Base-by-base conservation (phyloP, 495 filamentous ascomycete species). In the Aspergillus homomorphus region DNA sequence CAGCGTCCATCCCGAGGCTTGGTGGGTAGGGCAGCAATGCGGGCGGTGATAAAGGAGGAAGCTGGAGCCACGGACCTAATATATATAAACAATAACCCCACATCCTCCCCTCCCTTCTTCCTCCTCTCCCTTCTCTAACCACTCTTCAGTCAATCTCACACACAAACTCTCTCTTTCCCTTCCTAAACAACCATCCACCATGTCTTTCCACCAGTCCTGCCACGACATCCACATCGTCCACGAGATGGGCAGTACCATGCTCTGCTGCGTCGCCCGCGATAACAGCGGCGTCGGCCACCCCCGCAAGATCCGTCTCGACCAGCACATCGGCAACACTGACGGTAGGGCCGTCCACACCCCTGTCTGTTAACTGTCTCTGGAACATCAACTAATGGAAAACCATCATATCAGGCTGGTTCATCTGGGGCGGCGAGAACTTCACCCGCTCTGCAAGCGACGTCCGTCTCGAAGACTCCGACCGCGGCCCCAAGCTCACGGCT, bases 391-490 rank as follows among this genome's bases (percentile, higher is more conserved):
- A 28, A 28, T 9, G 9, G 3, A 9, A 28, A 4, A 28, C 26
- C 26, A 28, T 4, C 3, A 4, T 9, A 28, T 38, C 19, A 65
- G 62, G 62, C 24, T 65, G 59, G 58, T 65, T 65, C 55, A 59
- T 61, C 55, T 65, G 62, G 62, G 62, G 59, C 30, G 58, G 62
- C 12, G 26, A 19, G 9, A 58, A 61, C 20, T 65, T 65, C 55
- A 61, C 62, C 24, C 50, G 9, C 2, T 33, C 19, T 18, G 62
- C 62, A 0, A 15, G 20, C 15, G 54, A 65, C 28, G 45, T 65
- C 20, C 45, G 22, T 4, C 58, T 65, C 0, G 62, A 61, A 19
- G 4, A 52, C 1, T 54, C 57, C 22, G 19, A 51, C 4, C 33
- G 30, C 8, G 62, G 62, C 7, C 62, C 62, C 1, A 65, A 65